A percentile compares a stretch with the other conserved stretches of the same genome.
These are phyloP conservation scores for Monoraphidium neglectum DNA, from an alignment of 139 green algal species.

Conservation along the genomic window DNA sequence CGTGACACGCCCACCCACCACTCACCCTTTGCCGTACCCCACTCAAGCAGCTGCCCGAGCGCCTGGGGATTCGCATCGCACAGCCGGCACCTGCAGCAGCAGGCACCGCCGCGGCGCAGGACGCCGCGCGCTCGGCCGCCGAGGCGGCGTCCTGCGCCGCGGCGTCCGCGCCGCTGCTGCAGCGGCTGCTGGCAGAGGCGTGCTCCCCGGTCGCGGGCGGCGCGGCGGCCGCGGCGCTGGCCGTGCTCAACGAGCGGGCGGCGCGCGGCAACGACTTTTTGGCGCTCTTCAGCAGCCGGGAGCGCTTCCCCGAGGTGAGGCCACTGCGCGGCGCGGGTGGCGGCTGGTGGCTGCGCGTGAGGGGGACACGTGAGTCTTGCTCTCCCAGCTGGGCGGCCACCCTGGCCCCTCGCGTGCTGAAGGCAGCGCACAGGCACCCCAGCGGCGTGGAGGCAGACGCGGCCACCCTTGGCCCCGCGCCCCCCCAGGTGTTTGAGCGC, in stretches of 20 bases:
- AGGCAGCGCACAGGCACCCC: no score
- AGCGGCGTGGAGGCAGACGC: no score
- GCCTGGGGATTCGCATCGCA: background rate
- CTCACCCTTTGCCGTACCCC: background rate
- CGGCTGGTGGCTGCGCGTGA: no score
- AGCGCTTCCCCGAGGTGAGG: constrained; percentile 32
- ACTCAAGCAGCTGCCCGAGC: background rate
- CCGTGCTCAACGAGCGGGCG: constrained; percentile 27
- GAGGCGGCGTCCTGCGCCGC: background rate
- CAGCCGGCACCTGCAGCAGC: background rate
- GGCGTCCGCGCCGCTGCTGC: constrained; percentile 8
- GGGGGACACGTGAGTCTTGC: no score
- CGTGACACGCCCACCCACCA: no score
- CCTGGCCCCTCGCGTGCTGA: no score
- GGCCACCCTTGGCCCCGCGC: background rate
- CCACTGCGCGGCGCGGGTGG: no score
- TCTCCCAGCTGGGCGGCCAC: no score
- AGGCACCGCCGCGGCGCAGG: background rate
- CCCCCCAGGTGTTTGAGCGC: constrained; percentile 32
- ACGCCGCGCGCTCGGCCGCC: background rate
- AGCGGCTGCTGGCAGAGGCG: constrained; percentile 3
- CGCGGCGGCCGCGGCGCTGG: constrained; percentile 28
- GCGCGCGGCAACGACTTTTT: constrained; percentile 42
- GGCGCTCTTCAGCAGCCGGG: constrained; percentile 9
- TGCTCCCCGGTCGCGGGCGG: constrained; percentile 11